Evolutionary conservation across 2,329 filamentous ascomycete genomes (phyloP).

Genomic region (Trichoderma afroharzianum): DNA sequence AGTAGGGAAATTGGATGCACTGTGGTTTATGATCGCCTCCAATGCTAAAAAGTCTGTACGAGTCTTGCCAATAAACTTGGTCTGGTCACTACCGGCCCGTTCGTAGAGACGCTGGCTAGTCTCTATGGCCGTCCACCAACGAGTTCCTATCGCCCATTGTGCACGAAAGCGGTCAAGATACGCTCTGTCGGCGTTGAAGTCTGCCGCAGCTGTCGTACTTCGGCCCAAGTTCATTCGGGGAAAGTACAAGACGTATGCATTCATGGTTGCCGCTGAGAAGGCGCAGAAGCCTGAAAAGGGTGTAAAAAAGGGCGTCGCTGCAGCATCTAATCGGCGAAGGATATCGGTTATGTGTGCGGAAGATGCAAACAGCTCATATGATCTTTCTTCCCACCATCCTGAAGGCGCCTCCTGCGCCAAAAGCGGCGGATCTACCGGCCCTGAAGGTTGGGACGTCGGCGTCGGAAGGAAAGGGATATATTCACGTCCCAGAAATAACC

Average conservation of each 20-base stretch:
- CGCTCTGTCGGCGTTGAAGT: neutral
- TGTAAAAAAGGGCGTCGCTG: neutral
- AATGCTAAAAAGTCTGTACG: neutral
- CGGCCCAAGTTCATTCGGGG: neutral
- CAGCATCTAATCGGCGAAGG: neutral
- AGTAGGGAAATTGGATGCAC: neutral
- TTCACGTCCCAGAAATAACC: neutral
- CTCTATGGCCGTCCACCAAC: neutral
- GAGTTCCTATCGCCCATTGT: neutral
- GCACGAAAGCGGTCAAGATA: neutral
- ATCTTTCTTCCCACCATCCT: neutral
- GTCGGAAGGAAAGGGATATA: neutral
- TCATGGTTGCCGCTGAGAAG: neutral
- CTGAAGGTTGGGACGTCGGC: neutral
- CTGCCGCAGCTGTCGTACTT: neutral
- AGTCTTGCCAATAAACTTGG: neutral
- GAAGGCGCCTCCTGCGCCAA: neutral
- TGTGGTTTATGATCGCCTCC: neutral
- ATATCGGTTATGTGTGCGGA: neutral
- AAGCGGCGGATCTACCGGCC: neutral
- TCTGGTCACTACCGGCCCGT: neutral
- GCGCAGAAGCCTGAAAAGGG: neutral
- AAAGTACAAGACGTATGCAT: neutral
- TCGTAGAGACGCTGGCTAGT: neutral
- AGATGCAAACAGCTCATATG: neutral